Evolutionary conservation across 441 rosid species (phyloP).

Genomic region (Raphanus hybrid): DNA sequence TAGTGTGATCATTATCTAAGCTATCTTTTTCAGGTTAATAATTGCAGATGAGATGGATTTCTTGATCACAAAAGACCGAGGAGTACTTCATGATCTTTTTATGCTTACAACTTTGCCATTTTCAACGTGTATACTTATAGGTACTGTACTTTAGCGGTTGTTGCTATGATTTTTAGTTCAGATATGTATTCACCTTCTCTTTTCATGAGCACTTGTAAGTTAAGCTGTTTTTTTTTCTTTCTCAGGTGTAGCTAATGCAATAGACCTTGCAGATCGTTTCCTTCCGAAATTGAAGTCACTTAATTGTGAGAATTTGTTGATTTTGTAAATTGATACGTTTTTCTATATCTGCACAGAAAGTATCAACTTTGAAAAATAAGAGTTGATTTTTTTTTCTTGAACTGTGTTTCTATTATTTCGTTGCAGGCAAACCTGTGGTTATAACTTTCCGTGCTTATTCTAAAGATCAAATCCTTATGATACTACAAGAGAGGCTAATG

Average conservation of each 20-base stretch:
- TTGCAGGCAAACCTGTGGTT: constrained; percentile 74
- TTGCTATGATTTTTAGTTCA: not conserved
- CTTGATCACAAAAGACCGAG: constrained; percentile 79
- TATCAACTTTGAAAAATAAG: not conserved
- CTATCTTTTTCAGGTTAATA: constrained; percentile 55
- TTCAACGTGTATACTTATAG: constrained; percentile 78
- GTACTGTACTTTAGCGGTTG: constrained; percentile 64
- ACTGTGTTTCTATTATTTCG: constrained; percentile 13
- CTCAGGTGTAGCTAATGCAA: constrained; percentile 80
- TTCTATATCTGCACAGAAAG: not conserved
- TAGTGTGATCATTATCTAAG: not conserved
- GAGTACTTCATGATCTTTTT: constrained; percentile 85
- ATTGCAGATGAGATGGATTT: constrained; percentile 90
- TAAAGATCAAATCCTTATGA: constrained; percentile 70
- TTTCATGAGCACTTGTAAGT: not conserved
- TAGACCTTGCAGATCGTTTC: constrained; percentile 81
- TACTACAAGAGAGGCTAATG: constrained; percentile 79
- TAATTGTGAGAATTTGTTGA: constrained; percentile 53
- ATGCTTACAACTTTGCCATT: constrained; percentile 81
- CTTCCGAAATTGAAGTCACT: constrained; percentile 74
- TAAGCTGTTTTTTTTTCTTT: not conserved
- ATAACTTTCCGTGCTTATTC: constrained; percentile 80
- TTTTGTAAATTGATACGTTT: not conserved
- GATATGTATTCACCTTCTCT: not conserved
- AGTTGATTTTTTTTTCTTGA: not conserved